Evolutionary conservation across 805 yeast species (phyloP).

Genomic region (Starmerella khaoyaiensis): DNA sequence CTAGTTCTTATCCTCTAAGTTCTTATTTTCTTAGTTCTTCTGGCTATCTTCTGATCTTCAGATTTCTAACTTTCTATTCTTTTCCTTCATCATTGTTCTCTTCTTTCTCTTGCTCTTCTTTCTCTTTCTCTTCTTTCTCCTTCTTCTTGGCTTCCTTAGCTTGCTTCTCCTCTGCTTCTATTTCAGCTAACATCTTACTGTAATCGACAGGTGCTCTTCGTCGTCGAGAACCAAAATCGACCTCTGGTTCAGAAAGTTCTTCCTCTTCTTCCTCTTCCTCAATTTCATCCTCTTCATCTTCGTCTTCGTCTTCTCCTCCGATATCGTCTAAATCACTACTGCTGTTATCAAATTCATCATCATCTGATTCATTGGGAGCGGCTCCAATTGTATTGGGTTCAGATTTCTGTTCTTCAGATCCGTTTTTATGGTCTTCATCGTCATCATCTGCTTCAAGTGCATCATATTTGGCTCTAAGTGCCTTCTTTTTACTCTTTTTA

Average conservation of each 20-base stretch:
- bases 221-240: conserved; percentile 71
- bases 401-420: conserved; percentile 9
- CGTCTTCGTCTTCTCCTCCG: conserved; percentile 34
- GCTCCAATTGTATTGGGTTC: conserved; percentile 21
- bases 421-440: conserved; percentile 19
- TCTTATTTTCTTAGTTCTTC: not conserved
- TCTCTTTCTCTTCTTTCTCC: not conserved
- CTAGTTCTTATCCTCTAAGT: not conserved
- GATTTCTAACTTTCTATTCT: too few relatives aligned
- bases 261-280: conserved; percentile 27
- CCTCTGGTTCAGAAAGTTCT: conserved; percentile 57
- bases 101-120: too few relatives aligned
- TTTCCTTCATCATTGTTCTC: too few relatives aligned
- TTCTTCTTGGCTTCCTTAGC: too few relatives aligned
- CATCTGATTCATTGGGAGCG: conserved; percentile 28
- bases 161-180: conserved; percentile 42
- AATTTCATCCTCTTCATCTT: conserved; percentile 43
- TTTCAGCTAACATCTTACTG: conserved; percentile 61
- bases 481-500: conserved; percentile 13
- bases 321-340: conserved; percentile 25
- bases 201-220: conserved; percentile 82
- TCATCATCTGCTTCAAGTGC: conserved; percentile 17
- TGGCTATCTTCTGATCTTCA: not conserved
- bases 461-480: conserved; percentile 15
- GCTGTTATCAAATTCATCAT: conserved; percentile 18